Conservation (phyloP, 495 filamentous ascomycete species). For the Patellaria atrata region DNA sequence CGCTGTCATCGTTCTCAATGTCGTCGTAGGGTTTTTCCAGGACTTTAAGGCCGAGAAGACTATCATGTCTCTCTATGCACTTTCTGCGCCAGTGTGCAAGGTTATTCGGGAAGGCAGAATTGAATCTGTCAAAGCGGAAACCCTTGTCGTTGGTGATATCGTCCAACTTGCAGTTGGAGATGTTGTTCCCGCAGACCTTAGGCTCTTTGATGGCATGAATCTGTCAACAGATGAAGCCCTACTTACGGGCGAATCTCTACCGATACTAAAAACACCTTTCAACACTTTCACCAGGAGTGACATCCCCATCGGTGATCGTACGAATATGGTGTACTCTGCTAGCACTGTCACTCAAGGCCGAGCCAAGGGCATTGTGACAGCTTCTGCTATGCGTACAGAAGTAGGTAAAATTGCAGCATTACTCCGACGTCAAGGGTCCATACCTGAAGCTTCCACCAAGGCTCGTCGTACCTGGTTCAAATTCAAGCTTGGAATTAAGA, state of each 20-base stretch:
- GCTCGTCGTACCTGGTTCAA: constrained; percentile 24
- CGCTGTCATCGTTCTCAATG: constrained; percentile 60
- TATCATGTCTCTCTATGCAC: constrained; percentile 58
- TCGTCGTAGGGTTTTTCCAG: constrained; percentile 62
- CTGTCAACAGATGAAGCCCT: constrained; percentile 56
- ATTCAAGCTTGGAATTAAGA: constrained; percentile 27
- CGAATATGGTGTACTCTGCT: constrained; percentile 57
- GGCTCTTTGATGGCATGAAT: constrained; percentile 50
- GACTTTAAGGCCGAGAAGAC: constrained; percentile 76
- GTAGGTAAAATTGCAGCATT: constrained; percentile 54
- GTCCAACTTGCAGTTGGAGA: constrained; percentile 49
- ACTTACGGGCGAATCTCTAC: constrained; percentile 61
- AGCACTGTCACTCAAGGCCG: constrained; percentile 54
- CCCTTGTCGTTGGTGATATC: constrained; percentile 63
- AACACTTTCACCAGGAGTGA: constrained; percentile 24
- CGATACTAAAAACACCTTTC: constrained; percentile 39
- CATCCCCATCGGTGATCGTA: constrained; percentile 47
- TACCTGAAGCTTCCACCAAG: constrained; percentile 19
- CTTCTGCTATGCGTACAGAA: constrained; percentile 54
- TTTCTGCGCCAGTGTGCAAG: constrained; percentile 64
- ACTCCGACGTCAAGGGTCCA: constrained; percentile 35
- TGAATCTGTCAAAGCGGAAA: constrained; percentile 47
- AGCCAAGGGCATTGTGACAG: constrained; percentile 47
- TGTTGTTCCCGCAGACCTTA: constrained; percentile 52
- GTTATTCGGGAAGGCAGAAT: constrained; percentile 58